Base-by-base conservation (phyloP, 1,284 basidiomycete genomes). In the Psilocybe mexicana region DNA sequence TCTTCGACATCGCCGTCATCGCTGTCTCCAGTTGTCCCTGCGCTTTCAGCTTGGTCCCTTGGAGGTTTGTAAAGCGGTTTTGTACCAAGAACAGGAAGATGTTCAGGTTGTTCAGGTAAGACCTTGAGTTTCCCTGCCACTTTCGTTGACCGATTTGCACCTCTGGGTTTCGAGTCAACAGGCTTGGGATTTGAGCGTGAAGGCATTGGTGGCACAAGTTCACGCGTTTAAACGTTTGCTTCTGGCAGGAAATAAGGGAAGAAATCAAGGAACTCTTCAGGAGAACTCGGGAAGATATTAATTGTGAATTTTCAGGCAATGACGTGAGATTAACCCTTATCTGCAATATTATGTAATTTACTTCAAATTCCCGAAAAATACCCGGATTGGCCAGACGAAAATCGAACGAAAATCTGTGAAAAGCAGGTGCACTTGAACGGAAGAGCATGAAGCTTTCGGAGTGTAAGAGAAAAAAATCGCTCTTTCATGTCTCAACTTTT, bases 111-210 rank as follows among this genome's bases (percentile, higher is more conserved):
- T 65, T 96, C 94, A 44, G 95, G 95, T 18, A 98, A 82, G 43
- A 97, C 94, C 73, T 97, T 96, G 68, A 97, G 86, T 71, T 96
- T 96, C 58, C 87, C 80, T 52, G 88, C 86, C 24, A 87, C 84
- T 71, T 97, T 97, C 0, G 95, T 95, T n/a, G 93, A 87, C 59
- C 89, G 79, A 64, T 91, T 90, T 12, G 89, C 88, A 0, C 89
- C 88, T 54, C 89, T 80, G 25, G 79, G 69, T 64, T 90, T 91
- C 10, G 68, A 75, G 23, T 66, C 45, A 11, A 64, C 35, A 14
- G 56, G 24, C 14, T 50, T 57, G 1, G 63, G 8, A 26, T 52
- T 60, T 6, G 38, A 40, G 3, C n/a, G 12, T 12, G 10, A 40
- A 30, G 23, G 28, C 26, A 33, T 33, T 33, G 0, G 8, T 33